Conservation (phyloP, 441 rosid genomes). For the Pelargonium myrrhifolium region DNA sequence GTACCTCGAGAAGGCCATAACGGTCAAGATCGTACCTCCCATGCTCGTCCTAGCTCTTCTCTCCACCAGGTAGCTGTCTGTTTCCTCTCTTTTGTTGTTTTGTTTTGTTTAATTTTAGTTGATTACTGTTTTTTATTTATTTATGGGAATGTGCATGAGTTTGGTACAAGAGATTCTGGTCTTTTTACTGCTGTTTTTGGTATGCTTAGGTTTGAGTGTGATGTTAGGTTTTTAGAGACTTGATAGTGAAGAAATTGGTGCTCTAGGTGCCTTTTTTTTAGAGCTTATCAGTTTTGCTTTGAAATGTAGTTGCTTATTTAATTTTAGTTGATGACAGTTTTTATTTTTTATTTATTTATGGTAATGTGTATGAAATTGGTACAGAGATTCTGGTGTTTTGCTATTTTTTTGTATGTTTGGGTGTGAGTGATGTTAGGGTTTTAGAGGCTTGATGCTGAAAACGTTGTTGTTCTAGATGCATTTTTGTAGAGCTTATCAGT, state of each 20-base stretch:
- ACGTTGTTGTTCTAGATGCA: too few species aligned
- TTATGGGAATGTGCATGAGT: neutral
- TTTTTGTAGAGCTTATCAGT: too few species aligned
- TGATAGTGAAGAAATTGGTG: neutral
- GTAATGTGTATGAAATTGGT: too few species aligned
- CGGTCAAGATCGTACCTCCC: conserved; percentile 59
- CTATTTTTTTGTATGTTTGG: too few species aligned
- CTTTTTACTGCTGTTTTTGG: too few species aligned
- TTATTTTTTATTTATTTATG: too few species aligned
- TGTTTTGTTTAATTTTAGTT: neutral
- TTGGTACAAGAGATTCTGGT: neutral
- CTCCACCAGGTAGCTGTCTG: conserved; percentile 40
- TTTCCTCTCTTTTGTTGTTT: neutral
- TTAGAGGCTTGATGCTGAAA: neutral
- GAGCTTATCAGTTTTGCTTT: too few species aligned
- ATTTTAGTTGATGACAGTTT: too few species aligned
- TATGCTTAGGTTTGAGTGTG: neutral
- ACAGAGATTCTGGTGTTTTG: too few species aligned
- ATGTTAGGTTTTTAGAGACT: neutral
- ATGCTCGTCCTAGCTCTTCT: conserved; percentile 79
- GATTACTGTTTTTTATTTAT: neutral
- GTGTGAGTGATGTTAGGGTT: too few species aligned
- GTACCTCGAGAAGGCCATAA: conserved; percentile 75
- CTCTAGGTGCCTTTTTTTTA: neutral
- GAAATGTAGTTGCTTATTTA: too few species aligned